Conservation (phyloP, 2,329 filamentous ascomycete genomes). For the Aspergillus vadensis region DNA sequence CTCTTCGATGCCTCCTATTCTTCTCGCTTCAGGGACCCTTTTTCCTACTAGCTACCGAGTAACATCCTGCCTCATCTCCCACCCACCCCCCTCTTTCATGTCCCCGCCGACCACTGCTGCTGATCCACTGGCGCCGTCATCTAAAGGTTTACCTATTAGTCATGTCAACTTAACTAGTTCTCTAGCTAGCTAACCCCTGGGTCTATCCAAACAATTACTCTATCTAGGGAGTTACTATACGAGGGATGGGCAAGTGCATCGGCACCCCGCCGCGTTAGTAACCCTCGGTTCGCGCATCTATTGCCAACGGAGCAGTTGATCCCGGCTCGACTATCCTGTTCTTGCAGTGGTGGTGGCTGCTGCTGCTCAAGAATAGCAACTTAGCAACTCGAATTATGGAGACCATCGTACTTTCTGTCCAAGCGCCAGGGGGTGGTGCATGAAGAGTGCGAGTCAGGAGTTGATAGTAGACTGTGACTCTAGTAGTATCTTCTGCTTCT, state of each 20-base stretch:
- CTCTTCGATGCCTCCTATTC: conserved; percentile 1
- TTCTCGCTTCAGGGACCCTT: conserved; percentile 6
- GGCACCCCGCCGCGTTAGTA: conserved; percentile 4
- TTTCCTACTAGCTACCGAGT: neutral
- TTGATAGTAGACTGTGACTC: neutral
- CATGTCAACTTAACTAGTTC: neutral
- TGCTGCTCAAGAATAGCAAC: conserved; percentile 8
- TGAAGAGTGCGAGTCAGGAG: neutral
- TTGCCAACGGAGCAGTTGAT: conserved; percentile 18
- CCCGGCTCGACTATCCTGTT: conserved; percentile 15
- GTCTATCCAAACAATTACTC: neutral
- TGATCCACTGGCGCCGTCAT: conserved; percentile 8
- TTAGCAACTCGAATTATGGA: neutral
- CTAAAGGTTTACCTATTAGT: conserved; percentile 1
- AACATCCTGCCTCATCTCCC: conserved; percentile 15
- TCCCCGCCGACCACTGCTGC: conserved; percentile 13
- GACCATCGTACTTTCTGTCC: neutral
- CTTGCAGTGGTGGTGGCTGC: conserved; percentile 16
- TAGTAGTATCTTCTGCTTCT: neutral
- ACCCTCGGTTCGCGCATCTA: conserved; percentile 2
- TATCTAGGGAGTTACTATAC: conserved; percentile 1
- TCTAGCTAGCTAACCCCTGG: neutral
- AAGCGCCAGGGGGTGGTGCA: neutral
- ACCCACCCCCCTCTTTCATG: neutral
- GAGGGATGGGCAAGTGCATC: conserved; percentile 4